phyloP scores from a whole-genome alignment of 2,329 filamentous ascomycete genomes.

The Geosmithia flava region DNA sequence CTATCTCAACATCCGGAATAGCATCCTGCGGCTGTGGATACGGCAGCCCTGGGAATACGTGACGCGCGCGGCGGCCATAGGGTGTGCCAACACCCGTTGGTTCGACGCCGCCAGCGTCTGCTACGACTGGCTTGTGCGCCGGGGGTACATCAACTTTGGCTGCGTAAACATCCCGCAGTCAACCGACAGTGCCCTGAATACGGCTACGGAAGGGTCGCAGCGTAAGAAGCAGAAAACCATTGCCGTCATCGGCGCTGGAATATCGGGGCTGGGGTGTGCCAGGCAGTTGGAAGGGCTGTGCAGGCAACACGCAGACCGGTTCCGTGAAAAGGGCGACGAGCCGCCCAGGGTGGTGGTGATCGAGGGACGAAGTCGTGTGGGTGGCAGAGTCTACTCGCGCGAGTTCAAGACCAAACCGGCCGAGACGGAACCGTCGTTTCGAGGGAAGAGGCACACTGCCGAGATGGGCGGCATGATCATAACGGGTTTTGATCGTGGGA shows the following conservation, averaged over 20 bases:
- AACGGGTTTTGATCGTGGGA: slow-evolving; percentile 90
- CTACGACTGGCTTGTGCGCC: slow-evolving; percentile 82
- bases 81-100: slow-evolving; percentile 80
- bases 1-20: slow-evolving; percentile 92
- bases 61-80: slow-evolving; percentile 72
- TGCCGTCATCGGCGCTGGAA: slow-evolving; percentile 83
- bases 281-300: slow-evolving; percentile 84
- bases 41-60: slow-evolving; percentile 76
- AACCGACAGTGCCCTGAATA: slow-evolving; percentile 18
- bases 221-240: slow-evolving; percentile 54
- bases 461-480: slow-evolving; percentile 99
- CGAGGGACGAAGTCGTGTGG: slow-evolving; percentile 77
- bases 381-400: slow-evolving; percentile 86
- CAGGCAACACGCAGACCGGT: slow-evolving; percentile 60
- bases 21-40: slow-evolving; percentile 82
- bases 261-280: slow-evolving; percentile 84
- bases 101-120: slow-evolving; percentile 81
- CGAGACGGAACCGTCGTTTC: slow-evolving; percentile 36
- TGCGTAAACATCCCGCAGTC: slow-evolving; percentile 52
- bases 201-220: slow-evolving; percentile 18
- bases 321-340: slow-evolving; percentile 51
- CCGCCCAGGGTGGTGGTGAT: slow-evolving; percentile 67
- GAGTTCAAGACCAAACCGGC: slow-evolving; percentile 46
- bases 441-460: slow-evolving; percentile 60
- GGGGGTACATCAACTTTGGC: slow-evolving; percentile 94